These are phyloP conservation scores for Berberis vulgaris DNA, from an alignment of 164 flowering plant genomes.

Conservation along the genomic window DNA sequence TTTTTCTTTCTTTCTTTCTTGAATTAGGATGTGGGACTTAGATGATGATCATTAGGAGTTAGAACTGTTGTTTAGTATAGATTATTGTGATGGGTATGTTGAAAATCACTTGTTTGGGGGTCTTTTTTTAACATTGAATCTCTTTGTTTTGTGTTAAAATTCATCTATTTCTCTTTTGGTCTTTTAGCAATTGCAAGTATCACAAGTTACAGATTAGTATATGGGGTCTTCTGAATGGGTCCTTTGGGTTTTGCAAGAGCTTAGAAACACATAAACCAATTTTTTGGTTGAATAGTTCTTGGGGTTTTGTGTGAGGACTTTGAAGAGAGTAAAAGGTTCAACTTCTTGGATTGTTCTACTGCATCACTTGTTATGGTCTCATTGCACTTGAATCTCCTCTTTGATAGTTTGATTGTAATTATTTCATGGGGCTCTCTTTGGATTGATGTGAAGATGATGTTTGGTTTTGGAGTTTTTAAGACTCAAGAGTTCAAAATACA, in stretches of 20 bases:
- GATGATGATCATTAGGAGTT: too few species aligned
- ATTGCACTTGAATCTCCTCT: too few species aligned
- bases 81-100: background rate
- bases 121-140: background rate
- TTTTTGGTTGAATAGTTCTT: too few species aligned
- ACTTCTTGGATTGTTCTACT: too few species aligned
- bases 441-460: background rate
- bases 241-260: too few species aligned
- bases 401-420: background rate
- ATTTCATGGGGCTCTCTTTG: background rate
- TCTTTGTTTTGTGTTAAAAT: background rate
- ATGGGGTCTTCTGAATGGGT: too few species aligned
- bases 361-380: too few species aligned
- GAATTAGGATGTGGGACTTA: too few species aligned
- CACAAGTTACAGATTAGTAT: too few species aligned
- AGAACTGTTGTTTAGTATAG: background rate
- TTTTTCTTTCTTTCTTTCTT: background rate
- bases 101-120: background rate
- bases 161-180: background rate
- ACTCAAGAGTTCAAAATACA: background rate
- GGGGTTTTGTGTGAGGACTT: too few species aligned
- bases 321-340: too few species aligned
- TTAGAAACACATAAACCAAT: too few species aligned
- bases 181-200: background rate
- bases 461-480: background rate